phyloP scores from a whole-genome alignment of 75 land plant genomes.

The Gnetum montanum region DNA sequence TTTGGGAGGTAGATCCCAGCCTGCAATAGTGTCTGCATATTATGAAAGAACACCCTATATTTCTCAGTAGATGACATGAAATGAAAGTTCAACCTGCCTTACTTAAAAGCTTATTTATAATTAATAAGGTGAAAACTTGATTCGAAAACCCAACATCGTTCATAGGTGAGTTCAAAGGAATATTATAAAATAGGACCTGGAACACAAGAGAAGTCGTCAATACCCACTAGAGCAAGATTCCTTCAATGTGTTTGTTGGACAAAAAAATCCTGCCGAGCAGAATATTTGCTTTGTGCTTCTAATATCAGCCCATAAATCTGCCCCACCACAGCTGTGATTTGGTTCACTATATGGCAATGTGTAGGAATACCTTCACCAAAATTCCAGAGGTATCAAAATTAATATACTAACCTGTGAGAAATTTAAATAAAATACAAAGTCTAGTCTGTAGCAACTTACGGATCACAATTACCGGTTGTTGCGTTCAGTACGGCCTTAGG shows the following conservation, averaged over 20 bases:
- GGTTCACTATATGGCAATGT: slow-evolving; percentile 52
- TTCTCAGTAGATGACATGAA: slow-evolving; percentile 9
- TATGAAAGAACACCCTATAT: slow-evolving; percentile 5
- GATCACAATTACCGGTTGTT: slow-evolving; percentile 64
- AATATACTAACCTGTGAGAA: too few relatives aligned
- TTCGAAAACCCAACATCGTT: background rate
- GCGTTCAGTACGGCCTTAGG: slow-evolving; percentile 57
- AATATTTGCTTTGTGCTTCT: slow-evolving; percentile 41
- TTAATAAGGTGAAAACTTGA: background rate
- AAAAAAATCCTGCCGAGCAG: slow-evolving; percentile 79
- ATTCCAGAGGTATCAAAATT: too few relatives aligned
- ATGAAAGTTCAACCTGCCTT: background rate
- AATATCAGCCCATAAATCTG: slow-evolving; percentile 87
- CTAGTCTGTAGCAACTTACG: slow-evolving; percentile 90
- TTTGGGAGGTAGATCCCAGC: slow-evolving; percentile 58
- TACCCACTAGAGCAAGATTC: slow-evolving; percentile 66
- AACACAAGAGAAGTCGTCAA: slow-evolving; percentile 9
- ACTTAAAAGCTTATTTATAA: background rate
- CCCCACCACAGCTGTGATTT: slow-evolving; percentile 80
- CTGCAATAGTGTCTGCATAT: slow-evolving; percentile 71
- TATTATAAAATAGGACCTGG: background rate
- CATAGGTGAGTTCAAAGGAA: background rate
- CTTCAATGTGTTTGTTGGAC: slow-evolving; percentile 58
- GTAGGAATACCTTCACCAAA: slow-evolving; percentile 55
- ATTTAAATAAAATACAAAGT: too few relatives aligned